Evolutionary conservation across 805 yeast genomes (phyloP).

Genomic region (Lipomyces sp.): DNA sequence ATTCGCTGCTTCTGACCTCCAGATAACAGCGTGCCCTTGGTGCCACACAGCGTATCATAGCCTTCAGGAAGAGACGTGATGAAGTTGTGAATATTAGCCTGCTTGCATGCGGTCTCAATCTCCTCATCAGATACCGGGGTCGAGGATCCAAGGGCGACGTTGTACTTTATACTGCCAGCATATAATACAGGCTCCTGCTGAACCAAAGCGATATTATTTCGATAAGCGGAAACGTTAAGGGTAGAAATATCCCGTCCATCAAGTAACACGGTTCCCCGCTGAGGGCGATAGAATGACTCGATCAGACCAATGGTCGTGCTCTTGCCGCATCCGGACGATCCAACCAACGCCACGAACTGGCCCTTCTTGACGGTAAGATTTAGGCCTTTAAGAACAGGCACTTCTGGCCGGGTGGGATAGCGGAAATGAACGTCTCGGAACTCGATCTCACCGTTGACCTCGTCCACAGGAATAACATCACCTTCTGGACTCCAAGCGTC

Average conservation of each 20-base stretch:
- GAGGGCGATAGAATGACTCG: slow-evolving; percentile 56
- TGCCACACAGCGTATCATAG: slow-evolving; percentile 56
- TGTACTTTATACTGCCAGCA: slow-evolving; percentile 79
- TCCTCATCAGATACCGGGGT: slow-evolving; percentile 47
- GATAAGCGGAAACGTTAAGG: slow-evolving; percentile 56
- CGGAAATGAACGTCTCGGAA: slow-evolving; percentile 49
- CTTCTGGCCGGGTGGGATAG: slow-evolving; percentile 44
- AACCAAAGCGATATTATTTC: slow-evolving; percentile 62
- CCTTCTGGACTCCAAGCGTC: slow-evolving; percentile 46
- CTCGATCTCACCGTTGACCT: slow-evolving; percentile 55
- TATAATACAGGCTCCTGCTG: slow-evolving; percentile 66
- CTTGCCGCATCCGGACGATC: slow-evolving; percentile 70
- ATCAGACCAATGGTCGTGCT: slow-evolving; percentile 56
- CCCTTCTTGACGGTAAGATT: slow-evolving; percentile 64
- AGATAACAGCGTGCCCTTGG: slow-evolving; percentile 58
- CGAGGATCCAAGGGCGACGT: slow-evolving; percentile 55
- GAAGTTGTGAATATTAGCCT: slow-evolving; percentile 60
- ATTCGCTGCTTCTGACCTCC: slow-evolving; percentile 71
- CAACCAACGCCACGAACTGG: slow-evolving; percentile 84
- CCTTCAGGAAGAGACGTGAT: slow-evolving; percentile 58
- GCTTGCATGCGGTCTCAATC: slow-evolving; percentile 51
- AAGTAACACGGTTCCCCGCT: slow-evolving; percentile 55
- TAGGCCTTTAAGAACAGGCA: slow-evolving; percentile 41
- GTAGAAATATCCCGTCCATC: slow-evolving; percentile 59
- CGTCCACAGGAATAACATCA: slow-evolving; percentile 34